Percentiles rank a stretch among this genome's conserved stretches.
phyloP scores from a whole-genome alignment of 2,329 filamentous ascomycete genomes.

The Aspergillus jensenii region DNA sequence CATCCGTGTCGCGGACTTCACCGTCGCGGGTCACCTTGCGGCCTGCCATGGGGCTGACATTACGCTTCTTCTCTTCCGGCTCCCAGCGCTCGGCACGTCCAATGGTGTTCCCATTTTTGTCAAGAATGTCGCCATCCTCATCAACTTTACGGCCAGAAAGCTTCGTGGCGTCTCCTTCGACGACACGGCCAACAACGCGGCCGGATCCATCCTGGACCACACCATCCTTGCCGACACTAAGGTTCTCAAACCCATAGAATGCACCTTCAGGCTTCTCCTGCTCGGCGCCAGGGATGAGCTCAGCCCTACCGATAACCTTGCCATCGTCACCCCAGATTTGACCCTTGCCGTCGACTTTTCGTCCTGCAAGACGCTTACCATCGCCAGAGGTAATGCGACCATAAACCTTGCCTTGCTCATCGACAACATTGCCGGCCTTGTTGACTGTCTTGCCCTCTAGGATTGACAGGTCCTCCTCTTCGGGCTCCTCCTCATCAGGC shows the following conservation, averaged over 20 bases:
- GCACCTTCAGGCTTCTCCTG: constrained; percentile 53
- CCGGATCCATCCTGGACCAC: constrained; percentile 50
- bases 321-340: constrained; percentile 65
- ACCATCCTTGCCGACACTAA: constrained; percentile 59
- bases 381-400: constrained; percentile 61
- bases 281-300: constrained; percentile 55
- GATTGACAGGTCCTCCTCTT: constrained; percentile 56
- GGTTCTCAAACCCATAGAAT: constrained; percentile 60
- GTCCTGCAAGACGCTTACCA: constrained; percentile 53
- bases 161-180: constrained; percentile 64
- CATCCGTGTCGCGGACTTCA: constrained; percentile 47
- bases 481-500: constrained; percentile 48
- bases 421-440: constrained; percentile 63
- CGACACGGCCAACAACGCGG: constrained; percentile 52
- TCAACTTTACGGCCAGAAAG: constrained; percentile 67
- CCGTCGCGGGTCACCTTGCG: constrained; percentile 54
- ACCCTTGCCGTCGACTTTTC: constrained; percentile 62
- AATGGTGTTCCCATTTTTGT: constrained; percentile 65
- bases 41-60: constrained; percentile 61
- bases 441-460: constrained; percentile 63
- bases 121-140: constrained; percentile 67
- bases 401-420: constrained; percentile 58
- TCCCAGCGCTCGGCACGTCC: constrained; percentile 70
- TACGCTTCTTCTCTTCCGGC: constrained; percentile 54
- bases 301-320: constrained; percentile 60